Conservation (phyloP, 2,329 filamentous ascomycete species). For the Cladosporium sp. region DNA sequence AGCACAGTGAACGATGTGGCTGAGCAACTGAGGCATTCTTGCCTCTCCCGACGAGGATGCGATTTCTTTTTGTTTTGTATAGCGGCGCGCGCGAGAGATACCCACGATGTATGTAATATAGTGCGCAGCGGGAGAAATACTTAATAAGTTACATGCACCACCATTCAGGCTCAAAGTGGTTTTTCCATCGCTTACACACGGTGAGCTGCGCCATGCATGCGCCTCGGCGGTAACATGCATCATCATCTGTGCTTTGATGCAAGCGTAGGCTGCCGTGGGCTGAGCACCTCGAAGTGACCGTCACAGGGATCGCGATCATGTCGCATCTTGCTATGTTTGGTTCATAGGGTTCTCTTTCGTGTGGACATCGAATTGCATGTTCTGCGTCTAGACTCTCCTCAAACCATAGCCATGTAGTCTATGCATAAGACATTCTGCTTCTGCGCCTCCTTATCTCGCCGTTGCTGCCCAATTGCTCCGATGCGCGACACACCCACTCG, state of each 20-base stretch:
- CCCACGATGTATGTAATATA: slow-evolving; percentile 9
- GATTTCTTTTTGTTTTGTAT: neutral
- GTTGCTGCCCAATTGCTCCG: slow-evolving; percentile 13
- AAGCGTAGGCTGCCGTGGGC: neutral
- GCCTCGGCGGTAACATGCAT: neutral
- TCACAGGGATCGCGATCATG: neutral
- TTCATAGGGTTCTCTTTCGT: neutral
- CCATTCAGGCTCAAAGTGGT: neutral
- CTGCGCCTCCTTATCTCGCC: neutral
- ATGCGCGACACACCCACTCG: slow-evolving; percentile 16
- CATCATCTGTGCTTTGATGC: slow-evolving; percentile 8
- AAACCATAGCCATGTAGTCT: neutral
- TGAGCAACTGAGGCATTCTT: neutral
- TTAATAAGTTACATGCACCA: neutral
- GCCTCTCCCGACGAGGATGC: neutral
- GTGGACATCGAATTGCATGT: neutral
- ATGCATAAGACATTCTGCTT: neutral
- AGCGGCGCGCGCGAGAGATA: neutral
- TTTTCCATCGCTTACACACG: neutral
- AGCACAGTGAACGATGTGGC: neutral
- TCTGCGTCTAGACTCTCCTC: neutral
- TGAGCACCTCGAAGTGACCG: neutral
- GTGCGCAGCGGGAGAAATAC: neutral
- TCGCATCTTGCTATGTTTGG: neutral
- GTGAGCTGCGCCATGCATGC: neutral